phyloP scores from a whole-genome alignment of 345 rosid species.

The Streptanthus diversifolius region DNA sequence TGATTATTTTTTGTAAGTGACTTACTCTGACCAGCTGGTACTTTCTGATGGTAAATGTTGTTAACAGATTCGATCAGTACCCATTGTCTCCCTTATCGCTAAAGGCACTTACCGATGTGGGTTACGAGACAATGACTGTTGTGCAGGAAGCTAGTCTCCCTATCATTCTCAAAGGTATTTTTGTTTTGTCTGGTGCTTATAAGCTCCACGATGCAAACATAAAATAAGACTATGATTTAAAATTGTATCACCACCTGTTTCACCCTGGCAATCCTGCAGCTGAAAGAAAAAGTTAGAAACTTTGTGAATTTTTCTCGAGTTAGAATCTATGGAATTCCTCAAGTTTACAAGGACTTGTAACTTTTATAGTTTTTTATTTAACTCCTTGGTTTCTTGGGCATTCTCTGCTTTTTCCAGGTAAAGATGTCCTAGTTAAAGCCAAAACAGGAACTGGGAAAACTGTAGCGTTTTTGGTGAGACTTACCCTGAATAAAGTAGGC shows the following conservation, averaged over 20 bases:
- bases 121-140: slow-evolving; percentile 86
- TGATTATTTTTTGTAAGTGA: not conserved
- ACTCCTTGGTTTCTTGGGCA: not conserved
- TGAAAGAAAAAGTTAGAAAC: not conserved
- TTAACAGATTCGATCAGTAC: slow-evolving; percentile 79
- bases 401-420: slow-evolving; percentile 46
- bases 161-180: slow-evolving; percentile 66
- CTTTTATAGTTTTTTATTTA: not conserved
- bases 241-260: not conserved
- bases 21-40: slow-evolving; percentile 17
- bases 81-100: slow-evolving; percentile 69
- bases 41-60: not conserved
- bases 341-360: not conserved
- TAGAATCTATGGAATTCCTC: not conserved
- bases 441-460: slow-evolving; percentile 98
- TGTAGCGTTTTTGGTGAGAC: slow-evolving; percentile 92
- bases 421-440: slow-evolving; percentile 98
- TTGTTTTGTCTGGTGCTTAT: not conserved
- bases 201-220: not conserved
- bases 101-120: slow-evolving; percentile 85
- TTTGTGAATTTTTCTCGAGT: slow-evolving; percentile 1
- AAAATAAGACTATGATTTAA: not conserved
- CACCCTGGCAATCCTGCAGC: not conserved
- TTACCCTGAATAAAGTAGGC: not conserved
- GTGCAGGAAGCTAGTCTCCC: slow-evolving; percentile 97